These are phyloP conservation scores for Hypoxylon lienhwacheense DNA, from an alignment of 495 filamentous ascomycete genomes.

Conservation along the genomic window DNA sequence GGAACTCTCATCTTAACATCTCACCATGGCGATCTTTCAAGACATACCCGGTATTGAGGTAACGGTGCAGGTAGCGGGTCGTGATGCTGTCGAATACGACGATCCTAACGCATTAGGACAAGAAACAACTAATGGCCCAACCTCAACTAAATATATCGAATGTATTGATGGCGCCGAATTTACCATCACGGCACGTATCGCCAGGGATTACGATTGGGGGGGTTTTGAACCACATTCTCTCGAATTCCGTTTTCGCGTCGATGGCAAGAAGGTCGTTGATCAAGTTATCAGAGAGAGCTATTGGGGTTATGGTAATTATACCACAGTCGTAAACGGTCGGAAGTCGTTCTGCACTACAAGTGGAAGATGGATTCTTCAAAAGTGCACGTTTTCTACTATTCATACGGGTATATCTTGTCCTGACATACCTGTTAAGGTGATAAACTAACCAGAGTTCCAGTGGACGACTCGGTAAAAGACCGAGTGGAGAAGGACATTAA, in stretches of 20 bases:
- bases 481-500: slow-evolving; percentile 33
- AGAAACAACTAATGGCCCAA: neutral
- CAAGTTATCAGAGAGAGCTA: neutral
- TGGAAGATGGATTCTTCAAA: slow-evolving; percentile 11
- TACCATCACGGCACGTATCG: slow-evolving; percentile 7
- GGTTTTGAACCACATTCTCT: neutral
- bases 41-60: slow-evolving; percentile 37
- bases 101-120: slow-evolving; percentile 19
- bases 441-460: slow-evolving; percentile 10
- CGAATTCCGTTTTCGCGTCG: neutral
- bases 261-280: slow-evolving; percentile 1
- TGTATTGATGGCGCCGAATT: slow-evolving; percentile 37
- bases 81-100: slow-evolving; percentile 37
- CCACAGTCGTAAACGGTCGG: neutral
- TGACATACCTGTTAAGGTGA: neutral
- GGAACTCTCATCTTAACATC: no score
- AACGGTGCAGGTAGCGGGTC: slow-evolving; percentile 31
- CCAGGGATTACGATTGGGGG: slow-evolving; percentile 21
- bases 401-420: slow-evolving; percentile 18
- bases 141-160: slow-evolving; percentile 40
- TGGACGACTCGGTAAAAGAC: slow-evolving; percentile 23
- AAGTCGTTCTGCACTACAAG: neutral
- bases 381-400: slow-evolving; percentile 26
- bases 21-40: slow-evolving; percentile 42
- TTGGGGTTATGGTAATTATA: neutral